phyloP scores from a whole-genome alignment of 2,329 filamentous ascomycete species.

The Cadophora sp. region DNA sequence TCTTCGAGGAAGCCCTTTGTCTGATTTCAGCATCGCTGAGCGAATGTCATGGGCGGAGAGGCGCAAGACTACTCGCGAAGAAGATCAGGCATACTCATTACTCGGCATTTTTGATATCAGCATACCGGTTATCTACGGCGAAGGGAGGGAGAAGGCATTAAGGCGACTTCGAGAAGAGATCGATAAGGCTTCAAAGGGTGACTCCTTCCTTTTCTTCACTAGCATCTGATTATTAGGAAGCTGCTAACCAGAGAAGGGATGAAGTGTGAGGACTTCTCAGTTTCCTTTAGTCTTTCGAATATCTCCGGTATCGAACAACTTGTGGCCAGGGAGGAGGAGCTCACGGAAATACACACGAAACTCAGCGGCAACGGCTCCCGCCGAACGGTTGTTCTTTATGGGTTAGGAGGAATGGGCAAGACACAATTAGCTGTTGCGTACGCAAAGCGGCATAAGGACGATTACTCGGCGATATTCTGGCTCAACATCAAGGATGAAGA shows the following conservation, averaged over 20 bases:
- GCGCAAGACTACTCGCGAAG: constrained; percentile 45
- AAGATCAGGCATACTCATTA: constrained; percentile 49
- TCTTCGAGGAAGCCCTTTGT: constrained; percentile 18
- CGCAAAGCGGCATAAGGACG: constrained; percentile 34
- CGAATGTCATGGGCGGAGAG: constrained; percentile 49
- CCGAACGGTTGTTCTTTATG: not conserved
- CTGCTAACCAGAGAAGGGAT: too few relatives aligned
- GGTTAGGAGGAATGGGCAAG: not conserved
- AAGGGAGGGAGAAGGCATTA: constrained; percentile 45
- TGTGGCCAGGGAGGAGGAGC: too few relatives aligned
- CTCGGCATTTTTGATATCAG: constrained; percentile 50
- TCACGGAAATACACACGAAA: too few relatives aligned
- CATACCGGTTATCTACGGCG: constrained; percentile 52
- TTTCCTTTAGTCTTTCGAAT: too few relatives aligned
- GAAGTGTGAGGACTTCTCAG: too few relatives aligned
- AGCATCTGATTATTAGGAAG: too few relatives aligned
- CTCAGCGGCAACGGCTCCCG: too few relatives aligned
- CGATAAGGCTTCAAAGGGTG: constrained; percentile 23
- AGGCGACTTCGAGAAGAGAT: constrained; percentile 47
- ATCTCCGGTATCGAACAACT: too few relatives aligned
- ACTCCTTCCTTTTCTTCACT: not conserved
- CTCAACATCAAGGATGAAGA: constrained; percentile 23
- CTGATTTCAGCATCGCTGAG: constrained; percentile 23
- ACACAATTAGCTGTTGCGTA: constrained; percentile 44
- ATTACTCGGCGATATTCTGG: constrained; percentile 33